These are phyloP conservation scores for Nicotiana rustica DNA, from an alignment of 305 asterid species.

Conservation along the genomic window DNA sequence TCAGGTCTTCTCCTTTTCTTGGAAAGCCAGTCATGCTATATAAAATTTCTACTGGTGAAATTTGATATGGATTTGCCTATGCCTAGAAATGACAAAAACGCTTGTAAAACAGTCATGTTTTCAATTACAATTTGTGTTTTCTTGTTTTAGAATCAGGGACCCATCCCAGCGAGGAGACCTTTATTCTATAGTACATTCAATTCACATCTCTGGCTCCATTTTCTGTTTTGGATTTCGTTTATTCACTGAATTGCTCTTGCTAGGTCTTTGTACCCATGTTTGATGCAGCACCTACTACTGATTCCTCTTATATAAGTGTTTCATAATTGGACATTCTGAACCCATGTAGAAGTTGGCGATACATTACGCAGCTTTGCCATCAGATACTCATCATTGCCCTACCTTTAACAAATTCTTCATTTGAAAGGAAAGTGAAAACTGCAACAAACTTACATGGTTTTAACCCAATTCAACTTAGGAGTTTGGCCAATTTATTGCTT, in stretches of 20 bases:
- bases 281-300: background rate
- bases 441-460: background rate
- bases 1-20: background rate
- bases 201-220: too few species aligned
- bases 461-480: background rate
- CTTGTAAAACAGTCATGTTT: background rate
- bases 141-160: background rate
- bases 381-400: background rate
- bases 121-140: background rate
- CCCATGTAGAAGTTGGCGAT: background rate
- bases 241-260: background rate
- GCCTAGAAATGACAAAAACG: background rate
- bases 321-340: background rate
- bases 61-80: background rate
- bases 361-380: background rate
- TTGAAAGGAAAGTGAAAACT: background rate
- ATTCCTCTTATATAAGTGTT: background rate
- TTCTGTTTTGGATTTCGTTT: background rate
- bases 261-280: background rate
- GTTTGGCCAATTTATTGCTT: slow-evolving; percentile 1
- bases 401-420: background rate
- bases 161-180: background rate
- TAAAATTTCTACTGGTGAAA: background rate
- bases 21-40: background rate
- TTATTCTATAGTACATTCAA: background rate